phyloP scores from a whole-genome alignment of 202 grass and related monocot species.

The Brachypodium distachyon region DNA sequence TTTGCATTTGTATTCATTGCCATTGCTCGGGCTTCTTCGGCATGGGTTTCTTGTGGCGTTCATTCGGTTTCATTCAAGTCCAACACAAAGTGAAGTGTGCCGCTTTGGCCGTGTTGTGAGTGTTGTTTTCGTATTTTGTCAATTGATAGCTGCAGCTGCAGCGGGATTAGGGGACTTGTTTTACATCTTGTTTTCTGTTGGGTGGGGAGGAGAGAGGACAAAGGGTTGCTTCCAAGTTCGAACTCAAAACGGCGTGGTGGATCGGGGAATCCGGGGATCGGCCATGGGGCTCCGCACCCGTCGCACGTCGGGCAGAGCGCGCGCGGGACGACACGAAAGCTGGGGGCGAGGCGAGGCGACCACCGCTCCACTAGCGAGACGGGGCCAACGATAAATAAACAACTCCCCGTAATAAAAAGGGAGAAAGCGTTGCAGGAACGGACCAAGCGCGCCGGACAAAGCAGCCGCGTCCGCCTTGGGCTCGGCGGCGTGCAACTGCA shows the following conservation, averaged over 20 bases:
- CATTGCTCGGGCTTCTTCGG: neutral
- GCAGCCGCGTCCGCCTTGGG: neutral
- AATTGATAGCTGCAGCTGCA: too few relatives aligned
- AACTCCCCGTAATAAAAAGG: neutral
- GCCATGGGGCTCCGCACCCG: neutral
- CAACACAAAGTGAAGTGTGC: too few relatives aligned
- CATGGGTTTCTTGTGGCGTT: neutral
- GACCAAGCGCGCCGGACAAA: constrained; percentile 20
- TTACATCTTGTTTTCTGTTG: too few relatives aligned
- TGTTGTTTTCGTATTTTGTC: too few relatives aligned
- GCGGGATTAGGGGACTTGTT: too few relatives aligned
- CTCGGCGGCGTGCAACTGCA: neutral
- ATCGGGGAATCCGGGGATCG: too few relatives aligned
- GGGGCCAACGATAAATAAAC: constrained; percentile 22
- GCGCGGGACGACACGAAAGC: neutral
- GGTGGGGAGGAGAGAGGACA: too few relatives aligned
- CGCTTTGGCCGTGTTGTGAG: neutral
- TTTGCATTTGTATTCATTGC: neutral
- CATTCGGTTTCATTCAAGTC: too few relatives aligned
- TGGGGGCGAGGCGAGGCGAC: constrained; percentile 1
- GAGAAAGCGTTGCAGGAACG: neutral
- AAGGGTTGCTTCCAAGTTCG: too few relatives aligned
- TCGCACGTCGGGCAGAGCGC: neutral
- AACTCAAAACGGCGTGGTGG: too few relatives aligned
- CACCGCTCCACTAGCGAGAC: constrained; percentile 1